These are phyloP conservation scores for Thymus mandschuricus DNA, from an alignment of 257 asterid genomes.

Conservation along the genomic window DNA sequence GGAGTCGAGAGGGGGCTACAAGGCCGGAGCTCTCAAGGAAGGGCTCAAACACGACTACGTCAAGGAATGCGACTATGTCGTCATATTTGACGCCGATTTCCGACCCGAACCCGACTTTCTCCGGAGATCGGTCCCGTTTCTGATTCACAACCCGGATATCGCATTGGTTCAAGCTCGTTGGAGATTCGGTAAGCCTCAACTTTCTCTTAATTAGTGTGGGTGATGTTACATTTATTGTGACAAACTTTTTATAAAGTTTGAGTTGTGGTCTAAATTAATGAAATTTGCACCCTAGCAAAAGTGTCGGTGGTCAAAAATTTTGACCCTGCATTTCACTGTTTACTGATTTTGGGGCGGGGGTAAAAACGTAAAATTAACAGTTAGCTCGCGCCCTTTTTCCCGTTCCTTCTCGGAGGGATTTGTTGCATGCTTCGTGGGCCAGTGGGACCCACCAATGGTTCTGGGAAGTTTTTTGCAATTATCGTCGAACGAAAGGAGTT, in stretches of 20 bases:
- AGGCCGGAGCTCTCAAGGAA: slow-evolving; percentile 98
- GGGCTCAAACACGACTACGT: slow-evolving; percentile 79
- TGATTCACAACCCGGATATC: slow-evolving; percentile 66
- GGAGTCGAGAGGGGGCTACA: slow-evolving; percentile 82
- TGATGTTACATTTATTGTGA: background rate
- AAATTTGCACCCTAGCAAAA: background rate
- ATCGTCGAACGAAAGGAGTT: too few relatives aligned
- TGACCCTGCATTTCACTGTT: background rate
- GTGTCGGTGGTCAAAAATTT: slow-evolving; percentile 44
- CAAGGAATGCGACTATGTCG: slow-evolving; percentile 80
- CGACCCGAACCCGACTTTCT: slow-evolving; percentile 96
- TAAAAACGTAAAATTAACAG: background rate
- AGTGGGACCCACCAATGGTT: slow-evolving; percentile 22
- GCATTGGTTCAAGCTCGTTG: slow-evolving; percentile 97
- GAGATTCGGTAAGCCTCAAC: slow-evolving; percentile 75
- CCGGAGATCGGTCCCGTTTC: slow-evolving; percentile 79
- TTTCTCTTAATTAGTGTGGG: background rate
- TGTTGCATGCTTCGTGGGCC: slow-evolving; percentile 43
- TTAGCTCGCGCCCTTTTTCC: background rate
- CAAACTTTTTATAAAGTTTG: background rate
- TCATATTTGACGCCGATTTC: slow-evolving; percentile 90
- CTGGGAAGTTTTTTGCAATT: slow-evolving; percentile 3
- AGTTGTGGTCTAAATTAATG: background rate
- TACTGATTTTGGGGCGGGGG: background rate
- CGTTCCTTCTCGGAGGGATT: slow-evolving; percentile 40